phyloP scores from a whole-genome alignment of 2,329 filamentous ascomycete genomes.

The Dactylellina leptospora region DNA sequence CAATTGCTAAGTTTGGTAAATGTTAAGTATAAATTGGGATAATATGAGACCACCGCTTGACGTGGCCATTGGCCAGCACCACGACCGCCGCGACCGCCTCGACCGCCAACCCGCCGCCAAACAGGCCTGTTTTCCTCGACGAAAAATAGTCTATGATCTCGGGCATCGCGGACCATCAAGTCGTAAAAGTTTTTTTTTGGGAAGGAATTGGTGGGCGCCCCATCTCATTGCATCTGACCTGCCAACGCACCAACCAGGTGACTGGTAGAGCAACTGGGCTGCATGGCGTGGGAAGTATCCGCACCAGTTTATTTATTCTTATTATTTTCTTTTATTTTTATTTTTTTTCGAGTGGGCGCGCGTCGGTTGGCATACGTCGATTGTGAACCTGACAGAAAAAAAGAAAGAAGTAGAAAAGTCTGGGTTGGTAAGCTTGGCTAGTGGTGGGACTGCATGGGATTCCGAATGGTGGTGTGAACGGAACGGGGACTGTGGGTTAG shows the following conservation, averaged over 20 bases:
- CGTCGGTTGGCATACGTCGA: neutral
- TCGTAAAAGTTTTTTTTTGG: no score
- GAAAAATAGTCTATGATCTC: no score
- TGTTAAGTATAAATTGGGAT: conserved; percentile 15
- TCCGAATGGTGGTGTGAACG: neutral
- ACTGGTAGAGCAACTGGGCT: conserved; percentile 7
- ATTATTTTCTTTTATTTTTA: no score
- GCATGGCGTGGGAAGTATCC: conserved; percentile 9
- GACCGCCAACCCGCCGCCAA: neutral
- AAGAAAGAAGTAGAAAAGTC: neutral
- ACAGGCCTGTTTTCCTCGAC: no score
- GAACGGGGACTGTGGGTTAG: no score
- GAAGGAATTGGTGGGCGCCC: conserved; percentile 2
- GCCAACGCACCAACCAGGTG: conserved; percentile 45
- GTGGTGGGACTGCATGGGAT: neutral
- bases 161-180: neutral
- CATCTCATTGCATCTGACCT: conserved; percentile 15
- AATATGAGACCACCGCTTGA: conserved; percentile 30
- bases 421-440: neutral
- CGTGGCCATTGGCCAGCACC: conserved; percentile 26
- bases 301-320: no score
- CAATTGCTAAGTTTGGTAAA: conserved; percentile 24
- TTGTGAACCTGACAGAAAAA: no score
- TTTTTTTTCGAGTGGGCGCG: no score
- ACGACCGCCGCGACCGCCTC: neutral